Evolutionary conservation across 116 monocot genomes (phyloP).

Genomic region (Cymodocea nodosa): DNA sequence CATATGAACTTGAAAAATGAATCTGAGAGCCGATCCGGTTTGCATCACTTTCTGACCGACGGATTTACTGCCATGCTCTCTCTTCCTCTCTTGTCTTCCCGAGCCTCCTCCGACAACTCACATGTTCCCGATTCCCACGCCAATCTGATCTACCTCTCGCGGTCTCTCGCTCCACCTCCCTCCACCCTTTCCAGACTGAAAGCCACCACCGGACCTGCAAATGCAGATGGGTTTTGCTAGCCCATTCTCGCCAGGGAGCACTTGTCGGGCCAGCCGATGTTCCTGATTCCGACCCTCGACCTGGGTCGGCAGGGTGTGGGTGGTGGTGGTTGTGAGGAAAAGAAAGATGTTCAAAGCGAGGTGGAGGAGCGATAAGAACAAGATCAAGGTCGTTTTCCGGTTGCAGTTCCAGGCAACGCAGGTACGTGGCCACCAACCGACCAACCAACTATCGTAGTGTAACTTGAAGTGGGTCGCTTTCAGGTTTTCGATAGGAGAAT

Average conservation of each 20-base stretch:
- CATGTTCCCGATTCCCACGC: not conserved
- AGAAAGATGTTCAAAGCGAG: constrained; percentile 65
- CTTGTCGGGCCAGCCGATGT: not conserved
- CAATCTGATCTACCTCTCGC: not conserved
- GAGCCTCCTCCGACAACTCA: not conserved
- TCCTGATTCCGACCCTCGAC: not conserved
- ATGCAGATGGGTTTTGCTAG: not conserved
- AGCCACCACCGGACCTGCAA: not conserved
- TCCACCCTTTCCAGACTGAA: not conserved
- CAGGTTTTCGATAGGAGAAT: no score
- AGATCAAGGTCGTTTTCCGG: constrained; percentile 77
- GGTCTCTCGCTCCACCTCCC: not conserved
- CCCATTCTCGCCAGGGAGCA: not conserved
- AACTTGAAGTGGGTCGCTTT: not conserved
- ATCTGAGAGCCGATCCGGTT: no score
- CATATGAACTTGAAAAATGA: no score
- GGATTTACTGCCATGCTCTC: not conserved
- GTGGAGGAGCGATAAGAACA: constrained; percentile 88
- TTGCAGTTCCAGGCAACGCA: constrained; percentile 72
- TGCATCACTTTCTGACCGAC: no score
- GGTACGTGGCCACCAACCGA: constrained; percentile 18
- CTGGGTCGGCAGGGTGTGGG: not conserved
- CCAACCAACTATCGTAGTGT: no score
- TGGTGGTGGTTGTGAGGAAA: not conserved
- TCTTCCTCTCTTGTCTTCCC: no score